Evolutionary conservation across 257 asterid species (phyloP), one percentile per base, ranked within the genome.

Genomic region (Capsicum chinense): DNA sequence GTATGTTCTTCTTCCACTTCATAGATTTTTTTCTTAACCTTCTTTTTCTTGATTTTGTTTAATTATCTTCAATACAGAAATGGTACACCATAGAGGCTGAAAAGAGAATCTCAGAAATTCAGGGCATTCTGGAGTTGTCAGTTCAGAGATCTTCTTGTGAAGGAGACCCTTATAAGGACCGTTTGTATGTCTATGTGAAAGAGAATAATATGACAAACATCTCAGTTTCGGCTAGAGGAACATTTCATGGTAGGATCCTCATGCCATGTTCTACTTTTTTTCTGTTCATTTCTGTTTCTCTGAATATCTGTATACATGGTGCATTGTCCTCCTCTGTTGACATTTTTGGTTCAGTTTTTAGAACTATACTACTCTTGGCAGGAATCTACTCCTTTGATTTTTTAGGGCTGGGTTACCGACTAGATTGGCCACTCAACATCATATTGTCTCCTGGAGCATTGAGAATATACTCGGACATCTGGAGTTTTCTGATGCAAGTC

Each of bases 101-200:
- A 89, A 95, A 92, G 89, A 92, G 97, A 89, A 90, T 93, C 85
- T 92, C 96, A 57, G 97, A 93, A 90, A 95, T 95, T 86, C 99
- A 93, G 86, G 97, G 95, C 84, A 87, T 91, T 88, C 98, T 97
- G 85, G 98, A 92, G 90, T 88, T 93, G 92, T 93, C 99, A 83
- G 89, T 93, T 82, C 98, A 89, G 86, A 95, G 98, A 91, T 97
- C 99, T 84, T 97, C 98, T 68, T 95, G 99, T 89, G 98, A 97
- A 91, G 95, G 92, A 59, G 98, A 95, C 88, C 91, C 91, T 74
- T 89, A 90, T 84, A 97, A 91, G 89, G 94, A 91, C 80, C 90
- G 97, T 58, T 85, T 97, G 57, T 97, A 90, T n/a, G 91, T 89
- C 78, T 97, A 91, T 90, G 86, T 88, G 87, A 93, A 97, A 91